Base-by-base conservation (phyloP, 2,329 filamentous ascomycete genomes). In the Coleophoma crateriformis region DNA sequence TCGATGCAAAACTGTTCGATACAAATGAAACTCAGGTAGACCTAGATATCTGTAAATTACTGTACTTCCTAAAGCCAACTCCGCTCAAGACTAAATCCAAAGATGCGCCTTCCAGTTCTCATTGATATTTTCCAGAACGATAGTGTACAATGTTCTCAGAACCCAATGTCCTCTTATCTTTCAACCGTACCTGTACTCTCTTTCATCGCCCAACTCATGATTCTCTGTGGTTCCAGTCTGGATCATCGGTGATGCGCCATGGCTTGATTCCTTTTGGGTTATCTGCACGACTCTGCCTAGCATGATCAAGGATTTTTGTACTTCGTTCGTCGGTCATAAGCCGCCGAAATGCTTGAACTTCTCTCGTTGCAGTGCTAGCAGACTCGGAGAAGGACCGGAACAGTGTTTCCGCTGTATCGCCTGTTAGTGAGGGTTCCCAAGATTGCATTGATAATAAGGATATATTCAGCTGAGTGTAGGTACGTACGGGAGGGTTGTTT, bases 181-280 rank as follows among this genome's bases (percentile, higher is more conserved):
- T 27, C 5, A 10, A 4, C 27, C 27, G 8, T 7, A 2, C 27
- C 8, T 4, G 27, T 27, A 27, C 27, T 27, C 2, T 27, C 27
- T 3, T 19, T 27, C 27, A 10, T 27, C 27, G 27, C 27, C 27
- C 27, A 27, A 44, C 35, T 55, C 33, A 63, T 43, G 42, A 42
- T 37, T 64, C 58, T 41, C 57, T 53, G 13, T 49, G 57, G 33
- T 77, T 73, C 80, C 81, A 85, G 53, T 80, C 71, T 2, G 82
- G 79, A 49, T 84, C 72, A 34, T 85, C 78, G 48, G 70, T 74
- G 17, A 79, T 72, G 44, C 71, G 73, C 82, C 82, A 85, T 2
- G 76, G 73, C 56, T 73, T 77, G 54, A 85, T 82, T 4, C 74
- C 77, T 46, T 73, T 70, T 0, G 78, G 76, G 40, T 82, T 76